Base-by-base conservation (phyloP, 805 yeast genomes). In the Kuraishia capsulata region DNA sequence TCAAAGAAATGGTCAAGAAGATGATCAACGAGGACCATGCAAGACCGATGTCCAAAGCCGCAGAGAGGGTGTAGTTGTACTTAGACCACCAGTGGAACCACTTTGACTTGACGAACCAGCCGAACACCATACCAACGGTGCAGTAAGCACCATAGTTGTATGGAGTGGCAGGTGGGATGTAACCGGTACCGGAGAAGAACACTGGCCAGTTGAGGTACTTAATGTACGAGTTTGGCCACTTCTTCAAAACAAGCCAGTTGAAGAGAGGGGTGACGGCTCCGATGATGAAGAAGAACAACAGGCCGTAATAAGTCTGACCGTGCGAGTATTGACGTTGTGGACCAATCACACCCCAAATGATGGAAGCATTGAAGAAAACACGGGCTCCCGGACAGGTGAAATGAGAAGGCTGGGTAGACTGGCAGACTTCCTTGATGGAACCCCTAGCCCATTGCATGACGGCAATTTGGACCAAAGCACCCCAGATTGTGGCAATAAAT, bases 101-200 rank as follows among this genome's bases (percentile, higher is more conserved):
- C 44, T 53, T 50, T 38, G 45, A 48, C 42, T 53, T 50, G 40
- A 49, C 34, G 42, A 46, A 53, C 37, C 46, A 49, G 33, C 51
- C 56, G 16, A 54, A 52, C 24, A 45, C 14, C 36, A 51, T 25
- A 33, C 54, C 56, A 30, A 51, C 50, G 33, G 52, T 47, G 44
- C 54, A 55, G 61, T 71, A 79, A 5, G 75, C 57, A 24, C 73
- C 67, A 55, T 77, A 78, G 53, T 77, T 78, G 54, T 78, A 79
- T 21, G 83, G 77, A 4, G 87, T 78, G 29, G 84, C 81, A 31
- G 90, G 89, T 13, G 90, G 89, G 48, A 80, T 74, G 46, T 67
- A 65, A 33, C 78, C 79, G n/a, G 73, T 57, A 5, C 75, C 70
- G 16, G 69, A 62, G 48, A 83, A 69, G 39, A 85, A 78, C 9